Evolutionary conservation across 2,329 filamentous ascomycete species (phyloP), one percentile per base, ranked within the genome.

Genomic region (Gremmenia infestans): DNA sequence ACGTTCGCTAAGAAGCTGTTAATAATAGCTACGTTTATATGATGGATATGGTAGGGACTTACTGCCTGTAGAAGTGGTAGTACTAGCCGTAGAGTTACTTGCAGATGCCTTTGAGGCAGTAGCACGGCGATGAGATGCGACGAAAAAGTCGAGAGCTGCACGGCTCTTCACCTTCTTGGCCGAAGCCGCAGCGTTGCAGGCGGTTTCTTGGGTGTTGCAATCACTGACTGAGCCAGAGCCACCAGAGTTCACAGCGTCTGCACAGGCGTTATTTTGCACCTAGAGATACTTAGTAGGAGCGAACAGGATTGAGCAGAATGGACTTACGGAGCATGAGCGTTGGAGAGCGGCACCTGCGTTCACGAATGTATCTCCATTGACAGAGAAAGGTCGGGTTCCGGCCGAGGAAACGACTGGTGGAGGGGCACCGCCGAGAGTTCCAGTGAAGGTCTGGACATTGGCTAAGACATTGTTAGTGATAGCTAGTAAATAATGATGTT

Each of bases 201-300:
- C 64, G 15, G 59, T 61, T 64, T 83, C 74, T 71, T 87, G 84
- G 4, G 71, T 65, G 59, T 78, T 73, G 72, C 84, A 87, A 54
- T 84, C 77, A n/a, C 65, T 60, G 28, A 79, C 70, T 3, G 70
- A 72, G 56, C 74, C 74, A 3, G 66, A 61, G 14, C 73, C 62
- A 50, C 81, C 80, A 12, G 71, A 63, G 68, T 86, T 86, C 55
- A 79, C 79, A 28, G 77, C 77, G 60, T 83, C 72, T 12, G 79
- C 73, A 65, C 85, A 88, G 3, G 68, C 71, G 64, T 85, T 86
- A 72, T 83, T 80, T 72, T 87, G 66, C 82, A 67, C 47, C 48
- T 56, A 15, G 14, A 28, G 36, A 19, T 25, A 25, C 11, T 49
- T 56, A 52, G 43, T 12, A 19, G 28, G 40, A 9, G 15, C 7